Conservation (phyloP, 768 basidiomycete species). For the Tricholoma saponaceum region DNA sequence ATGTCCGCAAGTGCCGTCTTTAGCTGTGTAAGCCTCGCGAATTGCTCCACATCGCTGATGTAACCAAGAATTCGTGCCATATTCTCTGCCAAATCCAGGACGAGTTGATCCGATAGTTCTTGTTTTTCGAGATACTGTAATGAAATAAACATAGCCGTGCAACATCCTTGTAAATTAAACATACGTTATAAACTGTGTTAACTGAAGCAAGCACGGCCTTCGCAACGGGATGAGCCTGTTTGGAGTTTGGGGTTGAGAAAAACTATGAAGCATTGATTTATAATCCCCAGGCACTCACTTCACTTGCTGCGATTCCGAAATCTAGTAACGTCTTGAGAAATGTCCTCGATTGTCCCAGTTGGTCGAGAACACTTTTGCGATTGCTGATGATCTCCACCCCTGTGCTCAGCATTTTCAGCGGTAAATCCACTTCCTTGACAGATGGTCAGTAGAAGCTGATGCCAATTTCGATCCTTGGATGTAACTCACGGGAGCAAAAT, state of each 20-base stretch:
- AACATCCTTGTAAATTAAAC: not conserved
- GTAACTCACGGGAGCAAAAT: not conserved
- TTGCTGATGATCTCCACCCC: not conserved
- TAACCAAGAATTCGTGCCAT: conserved; percentile 19
- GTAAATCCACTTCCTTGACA: not conserved
- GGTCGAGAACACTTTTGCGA: not conserved
- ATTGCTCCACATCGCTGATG: conserved; percentile 19
- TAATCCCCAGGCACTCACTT: not conserved
- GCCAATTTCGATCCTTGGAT: too few relatives aligned
- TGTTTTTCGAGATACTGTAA: conserved; percentile 3
- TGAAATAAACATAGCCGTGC: not conserved
- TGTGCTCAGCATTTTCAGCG: not conserved
- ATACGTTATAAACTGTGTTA: not conserved
- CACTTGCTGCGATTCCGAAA: not conserved
- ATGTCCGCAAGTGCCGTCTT: conserved; percentile 20
- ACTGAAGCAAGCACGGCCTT: not conserved
- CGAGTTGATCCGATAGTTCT: conserved; percentile 11
- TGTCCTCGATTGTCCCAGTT: not conserved
- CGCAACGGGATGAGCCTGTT: not conserved
- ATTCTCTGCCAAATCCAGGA: conserved; percentile 13
- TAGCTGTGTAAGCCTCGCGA: conserved; percentile 15
- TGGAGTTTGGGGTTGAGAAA: too few relatives aligned
- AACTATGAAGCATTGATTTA: not conserved
- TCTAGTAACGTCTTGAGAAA: not conserved
- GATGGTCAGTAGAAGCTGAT: not conserved